Percentiles rank a stretch among this genome's conserved stretches.
phyloP scores from a whole-genome alignment of 2,329 filamentous ascomycete genomes.

The Ascochyta fabae region DNA sequence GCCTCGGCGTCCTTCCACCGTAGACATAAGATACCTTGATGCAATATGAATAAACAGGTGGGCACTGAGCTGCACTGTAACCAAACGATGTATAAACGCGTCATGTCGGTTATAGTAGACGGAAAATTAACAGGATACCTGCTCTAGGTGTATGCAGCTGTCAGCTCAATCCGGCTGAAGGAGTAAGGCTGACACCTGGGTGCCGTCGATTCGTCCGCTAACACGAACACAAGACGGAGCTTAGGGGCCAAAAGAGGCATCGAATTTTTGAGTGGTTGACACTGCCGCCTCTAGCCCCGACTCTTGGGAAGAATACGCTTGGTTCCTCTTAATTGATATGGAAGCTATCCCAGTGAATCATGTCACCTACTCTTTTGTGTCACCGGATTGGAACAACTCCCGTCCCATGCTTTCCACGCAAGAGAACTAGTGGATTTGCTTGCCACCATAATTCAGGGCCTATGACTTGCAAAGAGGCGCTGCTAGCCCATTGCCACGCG shows the following conservation, averaged over 20 bases:
- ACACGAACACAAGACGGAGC: background rate
- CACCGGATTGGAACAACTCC: background rate
- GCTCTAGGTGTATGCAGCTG: slow-evolving; percentile 5
- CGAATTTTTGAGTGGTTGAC: slow-evolving; percentile 11
- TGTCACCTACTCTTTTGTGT: background rate
- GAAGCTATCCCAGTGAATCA: background rate
- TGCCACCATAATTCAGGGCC: background rate
- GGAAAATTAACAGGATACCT: background rate
- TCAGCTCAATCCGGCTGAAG: slow-evolving; percentile 13
- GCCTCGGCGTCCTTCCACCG: background rate
- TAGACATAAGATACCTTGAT: background rate
- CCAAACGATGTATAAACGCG: background rate
- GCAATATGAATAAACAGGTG: background rate
- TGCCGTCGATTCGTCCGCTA: slow-evolving; percentile 3
- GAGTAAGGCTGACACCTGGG: slow-evolving; percentile 9
- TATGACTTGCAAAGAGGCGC: background rate
- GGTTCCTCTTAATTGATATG: background rate
- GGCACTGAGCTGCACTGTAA: background rate
- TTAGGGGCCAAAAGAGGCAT: slow-evolving; percentile 8
- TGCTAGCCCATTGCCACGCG: background rate
- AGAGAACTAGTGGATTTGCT: background rate
- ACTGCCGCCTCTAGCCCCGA: background rate
- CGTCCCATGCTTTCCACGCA: background rate
- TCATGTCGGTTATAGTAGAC: background rate
- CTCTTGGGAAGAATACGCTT: background rate